Evolutionary conservation across 83 land plant species (phyloP), one percentile per base, ranked within the genome.

Genomic region (Thuja plicata): DNA sequence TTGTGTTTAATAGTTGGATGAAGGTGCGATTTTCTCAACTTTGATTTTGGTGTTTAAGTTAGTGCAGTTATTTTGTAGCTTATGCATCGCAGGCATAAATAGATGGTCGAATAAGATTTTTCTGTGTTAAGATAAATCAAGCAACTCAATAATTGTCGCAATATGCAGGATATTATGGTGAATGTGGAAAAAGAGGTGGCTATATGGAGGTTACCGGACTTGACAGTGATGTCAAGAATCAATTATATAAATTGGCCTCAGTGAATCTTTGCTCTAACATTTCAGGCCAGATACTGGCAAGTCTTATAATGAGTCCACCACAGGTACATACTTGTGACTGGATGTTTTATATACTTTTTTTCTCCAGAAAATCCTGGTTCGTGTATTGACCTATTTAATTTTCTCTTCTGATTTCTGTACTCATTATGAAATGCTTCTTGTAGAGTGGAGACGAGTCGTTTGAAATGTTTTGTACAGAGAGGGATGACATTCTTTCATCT

Each of bases 181-280:
- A 98, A 86, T 97, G 99, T 92, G 99, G 99, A 88, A 96, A 94
- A 92, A 88, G 99, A 90, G 99, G 99, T 86, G 99, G 99, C 66
- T 98, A 98, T 92, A 96, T 98, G 99, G 99, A 98, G 90, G 94
- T 98, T 19, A 97, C 98, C 88, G 99, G 99, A 43, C 90, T 98
- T 55, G 91, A 91, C 86, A 85, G 91, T 76, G 97, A 94, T 27
- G 92, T 97, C 9, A 96, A 93, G 89, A 99, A 98, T 66, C 99
- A 98, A 52, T 91, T 98, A 37, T 98, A 98, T 92, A 98, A 98
- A 91, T 91, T 97, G 71, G 97, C 99, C 37, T 96, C 99, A 48
- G 99, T 98, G 32, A 97, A 97, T 92, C 95, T 97, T 35, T 98
- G 99, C 82, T 97, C 99, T 16, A 98, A 98, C 83, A 94, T 97